phyloP scores from a whole-genome alignment of 1,284 basidiomycete genomes.

The Coniferiporia sulphurascens region DNA sequence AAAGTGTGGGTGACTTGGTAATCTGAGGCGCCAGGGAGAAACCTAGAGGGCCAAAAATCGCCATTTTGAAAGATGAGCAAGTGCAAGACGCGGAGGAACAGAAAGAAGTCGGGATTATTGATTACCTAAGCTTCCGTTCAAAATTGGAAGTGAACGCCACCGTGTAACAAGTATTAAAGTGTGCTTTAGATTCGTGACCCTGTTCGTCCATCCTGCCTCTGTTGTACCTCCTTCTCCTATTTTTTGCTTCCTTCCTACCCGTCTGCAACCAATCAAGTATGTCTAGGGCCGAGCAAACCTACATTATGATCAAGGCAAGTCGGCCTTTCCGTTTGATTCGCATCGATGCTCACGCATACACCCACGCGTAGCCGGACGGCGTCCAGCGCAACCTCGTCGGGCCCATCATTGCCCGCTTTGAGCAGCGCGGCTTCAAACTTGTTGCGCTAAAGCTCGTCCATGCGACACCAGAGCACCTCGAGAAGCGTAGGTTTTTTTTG shows the following conservation, averaged over 20 bases:
- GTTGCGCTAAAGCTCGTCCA: conserved; percentile 84
- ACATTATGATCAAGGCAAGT: conserved; percentile 84
- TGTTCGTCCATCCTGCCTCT: conserved; percentile 8
- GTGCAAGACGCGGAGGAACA: conserved; percentile 15
- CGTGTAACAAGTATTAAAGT: too few species aligned
- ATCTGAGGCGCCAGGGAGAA: conserved; percentile 77
- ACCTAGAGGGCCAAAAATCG: conserved; percentile 69
- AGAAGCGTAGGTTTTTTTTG: conserved; percentile 57
- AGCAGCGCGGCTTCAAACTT: conserved; percentile 94
- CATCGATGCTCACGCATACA: conserved; percentile 9
- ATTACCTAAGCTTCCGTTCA: neutral
- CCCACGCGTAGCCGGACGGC: conserved; percentile 77
- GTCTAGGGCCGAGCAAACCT: conserved; percentile 72
- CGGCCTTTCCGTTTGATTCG: neutral
- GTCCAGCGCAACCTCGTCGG: conserved; percentile 95
- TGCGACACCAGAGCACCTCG: conserved; percentile 76
- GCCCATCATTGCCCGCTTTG: conserved; percentile 90
- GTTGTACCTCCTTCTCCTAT: conserved; percentile 13
- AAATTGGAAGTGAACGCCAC: neutral
- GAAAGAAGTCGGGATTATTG: conserved; percentile 11
- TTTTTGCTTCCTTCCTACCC: conserved; percentile 24
- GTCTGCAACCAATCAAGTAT: conserved; percentile 34
- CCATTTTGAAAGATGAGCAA: conserved; percentile 26
- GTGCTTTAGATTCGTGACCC: too few species aligned
- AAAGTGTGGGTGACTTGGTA: conserved; percentile 63